Conservation (phyloP, 75 land plant species). For the Cunninghamia lanceolata region DNA sequence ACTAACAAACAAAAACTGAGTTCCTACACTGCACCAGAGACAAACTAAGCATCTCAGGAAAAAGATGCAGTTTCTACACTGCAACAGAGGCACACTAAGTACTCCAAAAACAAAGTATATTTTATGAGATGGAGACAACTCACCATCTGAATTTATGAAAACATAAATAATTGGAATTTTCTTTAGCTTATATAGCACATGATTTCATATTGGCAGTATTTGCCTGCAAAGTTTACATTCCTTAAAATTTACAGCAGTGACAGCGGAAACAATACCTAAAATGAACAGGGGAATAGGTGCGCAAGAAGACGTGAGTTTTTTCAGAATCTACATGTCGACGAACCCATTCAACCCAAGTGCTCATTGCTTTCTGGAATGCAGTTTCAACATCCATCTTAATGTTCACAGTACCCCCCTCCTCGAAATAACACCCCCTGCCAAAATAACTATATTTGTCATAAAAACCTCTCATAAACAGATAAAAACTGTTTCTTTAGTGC, state of each 20-base stretch:
- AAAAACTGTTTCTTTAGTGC: background rate
- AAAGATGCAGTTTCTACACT: background rate
- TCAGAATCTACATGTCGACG: constrained; percentile 18
- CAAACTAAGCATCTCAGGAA: background rate
- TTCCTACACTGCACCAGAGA: background rate
- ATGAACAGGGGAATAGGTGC: constrained; percentile 71
- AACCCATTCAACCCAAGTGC: constrained; percentile 66
- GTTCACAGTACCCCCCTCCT: constrained; percentile 44
- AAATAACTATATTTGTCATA: background rate
- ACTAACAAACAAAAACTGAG: background rate
- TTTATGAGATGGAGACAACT: background rate
- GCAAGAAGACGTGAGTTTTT: constrained; percentile 59
- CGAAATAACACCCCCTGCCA: constrained; percentile 69
- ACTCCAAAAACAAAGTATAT: background rate
- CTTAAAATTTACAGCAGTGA: background rate
- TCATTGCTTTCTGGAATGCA: constrained; percentile 56
- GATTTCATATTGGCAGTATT: background rate
- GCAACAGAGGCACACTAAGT: background rate
- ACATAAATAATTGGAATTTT: background rate
- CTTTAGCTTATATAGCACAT: background rate
- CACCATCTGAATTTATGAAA: background rate
- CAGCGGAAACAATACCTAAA: constrained; percentile 48
- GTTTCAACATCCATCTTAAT: constrained; percentile 52
- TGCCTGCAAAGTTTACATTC: background rate
- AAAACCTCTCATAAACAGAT: background rate